These are phyloP conservation scores for Aureobasidium zeae DNA, from an alignment of 2,329 filamentous ascomycete genomes.

Conservation along the genomic window DNA sequence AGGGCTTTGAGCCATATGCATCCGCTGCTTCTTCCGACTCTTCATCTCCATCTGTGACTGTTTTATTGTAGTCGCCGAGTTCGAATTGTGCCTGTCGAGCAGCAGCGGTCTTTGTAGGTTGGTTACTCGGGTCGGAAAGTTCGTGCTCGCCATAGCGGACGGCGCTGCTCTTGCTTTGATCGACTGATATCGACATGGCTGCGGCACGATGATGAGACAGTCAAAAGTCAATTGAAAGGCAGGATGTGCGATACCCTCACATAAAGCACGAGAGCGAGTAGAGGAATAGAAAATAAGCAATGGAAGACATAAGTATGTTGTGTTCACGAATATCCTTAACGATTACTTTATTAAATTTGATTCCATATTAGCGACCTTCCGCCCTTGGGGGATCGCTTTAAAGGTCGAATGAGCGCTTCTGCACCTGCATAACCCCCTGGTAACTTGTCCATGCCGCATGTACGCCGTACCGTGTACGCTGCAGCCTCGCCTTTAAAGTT, in stretches of 20 bases:
- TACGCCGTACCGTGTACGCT: neutral
- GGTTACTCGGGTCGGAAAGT: neutral
- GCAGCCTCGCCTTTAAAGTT: no score
- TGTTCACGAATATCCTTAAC: no score
- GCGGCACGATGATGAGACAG: neutral
- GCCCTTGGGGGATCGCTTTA: neutral
- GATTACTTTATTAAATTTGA: no score
- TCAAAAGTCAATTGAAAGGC: no score
- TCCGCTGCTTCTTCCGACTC: slow-evolving; percentile 10
- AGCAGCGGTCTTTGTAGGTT: slow-evolving; percentile 10
- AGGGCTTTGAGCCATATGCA: slow-evolving; percentile 10
- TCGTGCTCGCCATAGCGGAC: slow-evolving; percentile 10
- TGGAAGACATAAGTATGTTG: no score
- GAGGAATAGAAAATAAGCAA: no score
- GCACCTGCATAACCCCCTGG: no score
- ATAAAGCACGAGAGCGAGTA: no score
- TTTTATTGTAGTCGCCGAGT: slow-evolving; percentile 4
- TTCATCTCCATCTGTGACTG: slow-evolving; percentile 5
- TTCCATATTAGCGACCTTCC: slow-evolving; percentile 4
- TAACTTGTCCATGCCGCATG: neutral
- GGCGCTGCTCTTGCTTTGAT: slow-evolving; percentile 5
- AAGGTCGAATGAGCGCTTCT: no score
- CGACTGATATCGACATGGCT: neutral
- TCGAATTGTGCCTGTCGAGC: slow-evolving; percentile 8
- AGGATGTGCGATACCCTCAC: no score